Evolutionary conservation across 2,329 filamentous ascomycete species (phyloP).

Genomic region (Graphium sp.): DNA sequence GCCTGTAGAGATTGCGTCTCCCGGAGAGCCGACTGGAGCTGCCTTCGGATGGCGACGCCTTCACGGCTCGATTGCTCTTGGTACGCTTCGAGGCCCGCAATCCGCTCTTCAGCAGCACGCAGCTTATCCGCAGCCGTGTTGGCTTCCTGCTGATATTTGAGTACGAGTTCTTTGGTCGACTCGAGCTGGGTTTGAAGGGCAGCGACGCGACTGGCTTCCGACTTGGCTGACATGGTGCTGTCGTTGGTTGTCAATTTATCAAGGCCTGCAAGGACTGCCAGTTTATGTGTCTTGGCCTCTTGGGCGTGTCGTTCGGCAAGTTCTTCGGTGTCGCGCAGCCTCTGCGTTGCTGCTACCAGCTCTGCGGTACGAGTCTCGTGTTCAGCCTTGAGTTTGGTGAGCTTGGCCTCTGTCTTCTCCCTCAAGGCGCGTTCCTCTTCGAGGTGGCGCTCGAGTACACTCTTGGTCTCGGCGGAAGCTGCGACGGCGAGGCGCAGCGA

Average conservation of each 20-base stretch:
- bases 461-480: conserved; percentile 62
- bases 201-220: conserved; percentile 46
- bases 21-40: conserved; percentile 69
- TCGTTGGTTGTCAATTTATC: conserved; percentile 51
- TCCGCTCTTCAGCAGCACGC: conserved; percentile 84
- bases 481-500: conserved; percentile 63
- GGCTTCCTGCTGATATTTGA: conserved; percentile 78
- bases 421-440: conserved; percentile 66
- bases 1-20: conserved; percentile 72
- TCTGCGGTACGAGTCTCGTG: conserved; percentile 69
- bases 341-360: conserved; percentile 55
- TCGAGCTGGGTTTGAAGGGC: conserved; percentile 69
- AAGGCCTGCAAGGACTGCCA: conserved; percentile 68
- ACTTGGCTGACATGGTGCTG: conserved; percentile 24
- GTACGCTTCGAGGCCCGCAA: conserved; percentile 89
- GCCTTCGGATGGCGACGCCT: conserved; percentile 73
- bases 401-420: conserved; percentile 59
- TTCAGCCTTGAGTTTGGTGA: conserved; percentile 62
- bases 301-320: conserved; percentile 72
- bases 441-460: conserved; percentile 62
- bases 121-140: conserved; percentile 78
- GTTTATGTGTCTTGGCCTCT: conserved; percentile 73
- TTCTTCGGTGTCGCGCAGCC: conserved; percentile 73
- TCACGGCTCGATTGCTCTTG: conserved; percentile 95
- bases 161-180: conserved; percentile 62